These are phyloP conservation scores for Nicotiana noctiflora DNA, from an alignment of 257 asterid species.

Conservation along the genomic window DNA sequence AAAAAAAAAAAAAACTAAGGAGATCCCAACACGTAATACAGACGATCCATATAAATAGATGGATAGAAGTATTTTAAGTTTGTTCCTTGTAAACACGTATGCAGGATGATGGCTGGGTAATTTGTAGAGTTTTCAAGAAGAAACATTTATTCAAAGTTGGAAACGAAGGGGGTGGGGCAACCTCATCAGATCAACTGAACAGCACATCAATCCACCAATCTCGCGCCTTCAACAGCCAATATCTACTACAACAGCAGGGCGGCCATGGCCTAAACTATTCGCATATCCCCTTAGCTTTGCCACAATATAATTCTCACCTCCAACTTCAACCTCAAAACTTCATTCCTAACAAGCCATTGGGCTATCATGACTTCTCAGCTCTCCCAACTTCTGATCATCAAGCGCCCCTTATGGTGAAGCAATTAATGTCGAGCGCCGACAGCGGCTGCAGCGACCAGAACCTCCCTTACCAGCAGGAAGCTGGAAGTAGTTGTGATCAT, in stretches of 20 bases:
- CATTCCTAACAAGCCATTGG: conserved; percentile 35
- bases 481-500: conserved; percentile 16
- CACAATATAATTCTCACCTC: conserved; percentile 23
- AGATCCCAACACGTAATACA: too few species aligned
- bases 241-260: conserved; percentile 11
- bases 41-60: too few species aligned
- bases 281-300: conserved; percentile 25
- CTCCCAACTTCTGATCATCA: conserved; percentile 15
- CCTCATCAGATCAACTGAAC: conserved; percentile 21
- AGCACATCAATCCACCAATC: conserved; percentile 18
- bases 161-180: conserved; percentile 18
- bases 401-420: conserved; percentile 34
- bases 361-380: conserved; percentile 22
- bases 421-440: conserved; percentile 44
- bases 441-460: conserved; percentile 38
- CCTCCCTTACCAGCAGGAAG: conserved; percentile 25
- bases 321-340: conserved; percentile 41
- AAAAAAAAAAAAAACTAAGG: too few species aligned
- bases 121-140: conserved; percentile 88
- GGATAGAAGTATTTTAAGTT: too few species aligned
- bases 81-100: neutral
- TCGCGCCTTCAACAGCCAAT: conserved; percentile 17
- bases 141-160: conserved; percentile 61
- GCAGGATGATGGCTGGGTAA: conserved; percentile 94
- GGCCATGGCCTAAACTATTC: conserved; percentile 27